These are phyloP conservation scores for Mollisiaceae sp. DNA, from an alignment of 2,329 filamentous ascomycete species.

Conservation along the genomic window DNA sequence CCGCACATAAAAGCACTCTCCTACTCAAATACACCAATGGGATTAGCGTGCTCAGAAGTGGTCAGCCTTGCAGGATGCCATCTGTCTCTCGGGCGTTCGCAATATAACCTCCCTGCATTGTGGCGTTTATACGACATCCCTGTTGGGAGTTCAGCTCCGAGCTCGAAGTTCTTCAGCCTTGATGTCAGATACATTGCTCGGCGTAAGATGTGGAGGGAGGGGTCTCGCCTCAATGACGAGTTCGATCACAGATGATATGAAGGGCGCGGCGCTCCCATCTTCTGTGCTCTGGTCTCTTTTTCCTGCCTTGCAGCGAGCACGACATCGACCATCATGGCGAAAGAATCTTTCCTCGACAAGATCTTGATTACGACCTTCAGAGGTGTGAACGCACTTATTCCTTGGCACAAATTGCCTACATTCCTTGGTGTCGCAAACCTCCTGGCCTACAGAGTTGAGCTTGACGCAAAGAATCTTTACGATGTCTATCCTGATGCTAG, in stretches of 20 bases:
- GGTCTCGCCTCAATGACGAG: background rate
- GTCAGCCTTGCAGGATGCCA: slow-evolving; percentile 2
- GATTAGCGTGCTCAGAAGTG: background rate
- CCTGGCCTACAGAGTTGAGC: slow-evolving; percentile 23
- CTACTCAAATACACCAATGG: background rate
- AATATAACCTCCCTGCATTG: background rate
- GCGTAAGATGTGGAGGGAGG: background rate
- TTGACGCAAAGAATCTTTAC: slow-evolving; percentile 21
- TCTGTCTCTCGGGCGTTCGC: background rate
- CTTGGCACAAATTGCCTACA: slow-evolving; percentile 26
- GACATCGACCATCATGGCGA: slow-evolving; percentile 5
- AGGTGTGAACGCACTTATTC: slow-evolving; percentile 20
- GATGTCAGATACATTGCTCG: background rate
- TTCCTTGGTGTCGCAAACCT: slow-evolving; percentile 25
- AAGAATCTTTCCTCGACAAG: slow-evolving; percentile 17
- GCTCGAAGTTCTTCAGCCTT: slow-evolving; percentile 11
- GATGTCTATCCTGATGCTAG: slow-evolving; percentile 23
- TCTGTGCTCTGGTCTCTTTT: background rate
- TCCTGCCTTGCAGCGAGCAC: background rate
- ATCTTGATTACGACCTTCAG: slow-evolving; percentile 21
- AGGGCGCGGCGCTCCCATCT: background rate
- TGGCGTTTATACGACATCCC: background rate
- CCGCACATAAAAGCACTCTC: background rate
- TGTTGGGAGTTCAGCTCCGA: slow-evolving; percentile 13
- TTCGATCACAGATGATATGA: slow-evolving; percentile 2